Conservation (phyloP, 192 early-diverging fungal genomes). For the Entomortierella beljakovae region DNA sequence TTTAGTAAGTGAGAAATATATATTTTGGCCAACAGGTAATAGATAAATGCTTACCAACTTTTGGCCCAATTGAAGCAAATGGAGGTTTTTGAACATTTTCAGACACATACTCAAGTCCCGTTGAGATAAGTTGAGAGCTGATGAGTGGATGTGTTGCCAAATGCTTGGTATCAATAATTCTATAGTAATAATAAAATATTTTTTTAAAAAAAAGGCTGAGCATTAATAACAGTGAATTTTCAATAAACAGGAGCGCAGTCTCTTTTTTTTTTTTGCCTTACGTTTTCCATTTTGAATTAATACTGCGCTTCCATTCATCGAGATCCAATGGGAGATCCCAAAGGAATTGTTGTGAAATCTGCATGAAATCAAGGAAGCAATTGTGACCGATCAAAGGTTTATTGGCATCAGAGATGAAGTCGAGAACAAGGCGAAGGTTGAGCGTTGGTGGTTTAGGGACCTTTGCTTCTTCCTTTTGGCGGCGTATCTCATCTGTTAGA, state of each 20-base stretch:
- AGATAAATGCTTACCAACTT: conserved; percentile 61
- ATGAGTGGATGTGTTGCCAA: conserved; percentile 62
- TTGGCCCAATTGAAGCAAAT: conserved; percentile 58
- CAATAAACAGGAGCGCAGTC: too few species aligned
- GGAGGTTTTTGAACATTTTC: conserved; percentile 49
- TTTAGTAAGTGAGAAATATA: neutral
- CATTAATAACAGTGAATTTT: too few species aligned
- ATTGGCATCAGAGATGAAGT: conserved; percentile 73
- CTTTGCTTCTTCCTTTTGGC: conserved; percentile 52
- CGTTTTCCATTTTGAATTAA: conserved; percentile 71
- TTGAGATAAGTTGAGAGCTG: conserved; percentile 42
- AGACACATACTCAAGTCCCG: conserved; percentile 58
- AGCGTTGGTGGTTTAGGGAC: conserved; percentile 36
- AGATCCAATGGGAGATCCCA: conserved; percentile 72
- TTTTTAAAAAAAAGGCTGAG: too few species aligned
- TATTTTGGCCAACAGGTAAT: too few species aligned
- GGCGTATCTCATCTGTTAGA: conserved; percentile 56
- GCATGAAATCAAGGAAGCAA: conserved; percentile 88
- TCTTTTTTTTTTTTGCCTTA: too few species aligned
- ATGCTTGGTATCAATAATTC: conserved; percentile 85
- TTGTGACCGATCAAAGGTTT: conserved; percentile 93
- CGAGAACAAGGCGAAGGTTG: conserved; percentile 83
- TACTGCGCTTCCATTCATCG: conserved; percentile 72
- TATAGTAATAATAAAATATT: too few species aligned
- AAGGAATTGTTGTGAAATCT: conserved; percentile 82